Conservation (phyloP, 805 yeast genomes). For the Ogataea nonfermentans region DNA sequence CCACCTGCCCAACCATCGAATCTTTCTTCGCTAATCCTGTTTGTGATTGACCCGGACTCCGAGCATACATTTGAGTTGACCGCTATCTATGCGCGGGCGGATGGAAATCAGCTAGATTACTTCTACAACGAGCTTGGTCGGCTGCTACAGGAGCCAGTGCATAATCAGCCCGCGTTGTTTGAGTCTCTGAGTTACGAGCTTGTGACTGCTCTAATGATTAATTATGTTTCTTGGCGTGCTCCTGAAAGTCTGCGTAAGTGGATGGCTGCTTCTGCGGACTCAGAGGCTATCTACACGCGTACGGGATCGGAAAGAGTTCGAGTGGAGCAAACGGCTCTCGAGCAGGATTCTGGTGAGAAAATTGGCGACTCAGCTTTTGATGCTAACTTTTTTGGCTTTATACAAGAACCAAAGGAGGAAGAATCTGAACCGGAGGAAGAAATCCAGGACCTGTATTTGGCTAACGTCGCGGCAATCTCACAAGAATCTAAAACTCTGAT, state of each 20-base stretch:
- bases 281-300: slow-evolving; percentile 22
- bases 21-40: slow-evolving; percentile 9
- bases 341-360: slow-evolving; percentile 11
- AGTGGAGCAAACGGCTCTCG: slow-evolving; percentile 5
- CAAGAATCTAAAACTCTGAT: slow-evolving; percentile 4
- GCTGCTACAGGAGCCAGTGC: slow-evolving; percentile 13
- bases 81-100: slow-evolving; percentile 17
- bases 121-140: slow-evolving; percentile 22
- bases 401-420: slow-evolving; percentile 29
- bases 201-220: slow-evolving; percentile 24
- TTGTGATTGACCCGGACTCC: slow-evolving; percentile 13
- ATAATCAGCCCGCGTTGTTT: slow-evolving; percentile 14
- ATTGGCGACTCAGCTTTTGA: slow-evolving; percentile 25
- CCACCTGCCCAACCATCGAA: slow-evolving; percentile 4
- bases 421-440: slow-evolving; percentile 5
- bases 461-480: slow-evolving; percentile 8
- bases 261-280: slow-evolving; percentile 23
- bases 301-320: slow-evolving; percentile 12
- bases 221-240: slow-evolving; percentile 24
- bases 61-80: slow-evolving; percentile 24
- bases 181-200: slow-evolving; percentile 25
- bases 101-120: slow-evolving; percentile 23
- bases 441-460: neutral
- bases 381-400: slow-evolving; percentile 31
- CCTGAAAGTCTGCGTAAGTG: slow-evolving; percentile 22